phyloP scores from a whole-genome alignment of 495 filamentous ascomycete genomes.

The Aspergillus kassunensis region DNA sequence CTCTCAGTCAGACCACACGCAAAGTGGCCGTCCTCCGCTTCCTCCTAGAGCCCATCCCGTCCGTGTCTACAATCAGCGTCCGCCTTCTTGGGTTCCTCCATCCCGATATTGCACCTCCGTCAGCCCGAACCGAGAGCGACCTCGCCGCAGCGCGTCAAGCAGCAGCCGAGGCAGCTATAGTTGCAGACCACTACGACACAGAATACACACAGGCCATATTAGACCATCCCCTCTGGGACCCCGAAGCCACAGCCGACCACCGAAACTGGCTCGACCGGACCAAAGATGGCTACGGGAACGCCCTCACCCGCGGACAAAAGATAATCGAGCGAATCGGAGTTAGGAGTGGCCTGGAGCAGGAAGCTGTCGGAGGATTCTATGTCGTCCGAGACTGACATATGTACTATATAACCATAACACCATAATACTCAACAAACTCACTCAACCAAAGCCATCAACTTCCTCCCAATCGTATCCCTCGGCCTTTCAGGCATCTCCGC shows the following conservation, averaged over 20 bases:
- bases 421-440: constrained; percentile 1
- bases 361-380: constrained; percentile 39
- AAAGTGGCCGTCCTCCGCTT: constrained; percentile 45
- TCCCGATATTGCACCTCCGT: constrained; percentile 25
- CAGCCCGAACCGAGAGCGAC: constrained; percentile 21
- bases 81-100: constrained; percentile 52
- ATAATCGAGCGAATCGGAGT: constrained; percentile 53
- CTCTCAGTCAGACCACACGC: constrained; percentile 37
- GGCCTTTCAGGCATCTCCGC: constrained; percentile 41
- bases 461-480: constrained; percentile 33
- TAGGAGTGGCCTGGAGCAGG: constrained; percentile 44
- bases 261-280: constrained; percentile 29
- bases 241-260: constrained; percentile 31
- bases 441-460: constrained; percentile 25
- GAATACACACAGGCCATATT: constrained; percentile 47
- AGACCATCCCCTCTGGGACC: constrained; percentile 50
- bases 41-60: constrained; percentile 28
- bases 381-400: constrained; percentile 24
- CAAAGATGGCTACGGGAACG: constrained; percentile 34
- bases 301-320: constrained; percentile 41
- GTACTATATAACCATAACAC: background rate
- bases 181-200: constrained; percentile 47
- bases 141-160: constrained; percentile 29
- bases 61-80: constrained; percentile 33
- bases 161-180: constrained; percentile 34